Conservation (phyloP, 306 rosid species). For the Vachellia pachyceras region DNA sequence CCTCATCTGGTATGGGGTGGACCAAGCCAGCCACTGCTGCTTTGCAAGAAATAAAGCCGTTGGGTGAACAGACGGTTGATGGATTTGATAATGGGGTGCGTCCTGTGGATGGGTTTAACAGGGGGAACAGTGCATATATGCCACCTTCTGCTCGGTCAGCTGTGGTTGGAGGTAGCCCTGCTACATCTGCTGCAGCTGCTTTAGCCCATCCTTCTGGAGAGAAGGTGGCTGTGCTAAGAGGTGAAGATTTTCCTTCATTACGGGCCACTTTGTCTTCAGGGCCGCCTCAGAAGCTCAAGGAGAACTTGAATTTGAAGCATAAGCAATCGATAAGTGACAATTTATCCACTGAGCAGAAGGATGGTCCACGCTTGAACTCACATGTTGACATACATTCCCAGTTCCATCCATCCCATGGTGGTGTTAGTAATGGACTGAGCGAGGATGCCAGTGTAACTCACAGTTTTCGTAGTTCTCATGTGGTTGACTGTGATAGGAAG, state of each 20-base stretch:
- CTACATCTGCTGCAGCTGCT: slow-evolving; percentile 37
- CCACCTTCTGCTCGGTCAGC: slow-evolving; percentile 73
- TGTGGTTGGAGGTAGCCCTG: slow-evolving; percentile 40
- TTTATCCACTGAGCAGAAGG: slow-evolving; percentile 51
- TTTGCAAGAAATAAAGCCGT: slow-evolving; percentile 58
- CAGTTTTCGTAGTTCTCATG: slow-evolving; percentile 46
- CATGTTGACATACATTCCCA: slow-evolving; percentile 52
- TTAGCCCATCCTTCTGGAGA: slow-evolving; percentile 40
- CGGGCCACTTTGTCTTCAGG: slow-evolving; percentile 74
- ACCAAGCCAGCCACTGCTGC: slow-evolving; percentile 64
- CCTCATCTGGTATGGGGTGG: slow-evolving; percentile 91
- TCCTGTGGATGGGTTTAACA: slow-evolving; percentile 41
- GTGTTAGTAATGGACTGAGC: slow-evolving; percentile 37
- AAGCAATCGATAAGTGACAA: slow-evolving; percentile 51
- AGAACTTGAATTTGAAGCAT: slow-evolving; percentile 58
- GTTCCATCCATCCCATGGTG: slow-evolving; percentile 40
- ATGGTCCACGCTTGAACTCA: slow-evolving; percentile 40
- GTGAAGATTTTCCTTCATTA: slow-evolving; percentile 95
- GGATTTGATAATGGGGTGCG: slow-evolving; percentile 50
- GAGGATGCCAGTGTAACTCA: slow-evolving; percentile 46
- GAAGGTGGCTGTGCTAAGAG: slow-evolving; percentile 69
- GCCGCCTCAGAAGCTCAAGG: slow-evolving; percentile 67
- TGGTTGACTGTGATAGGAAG: slow-evolving; percentile 47
- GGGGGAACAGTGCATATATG: slow-evolving; percentile 58
- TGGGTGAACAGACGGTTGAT: slow-evolving; percentile 48